Base-by-base conservation (phyloP, 2,329 filamentous ascomycete species). In the Gnomoniopsis smithogilvyi region DNA sequence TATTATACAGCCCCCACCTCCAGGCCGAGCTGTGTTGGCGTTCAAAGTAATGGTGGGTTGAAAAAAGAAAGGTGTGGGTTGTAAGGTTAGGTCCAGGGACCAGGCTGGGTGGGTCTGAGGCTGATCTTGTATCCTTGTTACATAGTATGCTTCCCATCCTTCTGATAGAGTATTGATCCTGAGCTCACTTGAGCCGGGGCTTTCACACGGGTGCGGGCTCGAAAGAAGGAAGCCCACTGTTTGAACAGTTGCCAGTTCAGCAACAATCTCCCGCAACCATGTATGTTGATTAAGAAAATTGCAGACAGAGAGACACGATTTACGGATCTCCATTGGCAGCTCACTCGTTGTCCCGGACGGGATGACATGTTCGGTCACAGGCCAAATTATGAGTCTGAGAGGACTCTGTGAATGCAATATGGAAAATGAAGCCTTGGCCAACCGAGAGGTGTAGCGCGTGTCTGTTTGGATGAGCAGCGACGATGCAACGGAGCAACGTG, bases 91-190 rank as follows among this genome's bases (percentile, higher is more conserved):
- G 11, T 7, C 36, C 51, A 19, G 54, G 54, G 51, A 45, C 14
- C 45, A 19, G 41, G 30, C 38, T 51, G 49, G 33, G 54, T 53
- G 59, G 51, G 45, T 33, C 46, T 51, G 55, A 58, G 55, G 51
- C 51, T 59, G 59, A 45, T 46, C 22, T 38, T 24, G 46, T 19
- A 38, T 56, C n/a, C 51, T 55, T n/a, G n/a, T 17, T n/a, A 19
- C 8, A 6, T 19, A 45, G 41, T 45, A 45, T 19, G n/a, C 41
- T n/a, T 45, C 15, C 41, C 41, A 45, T 45, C 41, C 41, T 45
- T 41, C 46, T 26, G 14, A 26, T 51, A 45, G 34, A 45, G 38
- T 57, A 36, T 60, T 43, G 48, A 46, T 60, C 53, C 47, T 51
- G 24, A 47, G 26, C 46, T 50, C 30, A 51, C 46, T 45, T 17